A percentile compares a stretch with the other conserved stretches of the same genome.
Evolutionary conservation across 75 land plant species (phyloP).

Genomic region (Pinus albicaulis): DNA sequence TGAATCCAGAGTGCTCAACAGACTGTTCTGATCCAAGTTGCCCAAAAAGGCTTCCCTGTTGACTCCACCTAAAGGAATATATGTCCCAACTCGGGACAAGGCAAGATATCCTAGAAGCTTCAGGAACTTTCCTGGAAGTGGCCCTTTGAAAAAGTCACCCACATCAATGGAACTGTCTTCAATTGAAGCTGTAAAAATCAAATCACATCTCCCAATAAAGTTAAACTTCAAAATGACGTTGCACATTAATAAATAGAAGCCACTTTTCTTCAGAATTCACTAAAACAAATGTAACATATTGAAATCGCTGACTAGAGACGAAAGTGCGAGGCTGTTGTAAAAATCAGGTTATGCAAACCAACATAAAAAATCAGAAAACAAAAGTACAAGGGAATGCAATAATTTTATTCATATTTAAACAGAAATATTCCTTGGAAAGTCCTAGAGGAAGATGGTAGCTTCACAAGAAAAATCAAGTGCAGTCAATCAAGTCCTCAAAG

Average conservation of each 20-base stretch:
- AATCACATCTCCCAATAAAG: slow-evolving; percentile 2
- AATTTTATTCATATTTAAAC: no score
- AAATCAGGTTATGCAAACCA: background rate
- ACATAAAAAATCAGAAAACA: background rate
- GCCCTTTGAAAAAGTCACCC: slow-evolving; percentile 98
- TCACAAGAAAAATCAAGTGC: no score
- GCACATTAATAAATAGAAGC: background rate
- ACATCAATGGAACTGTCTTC: slow-evolving; percentile 96
- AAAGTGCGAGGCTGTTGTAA: background rate
- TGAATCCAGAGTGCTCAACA: slow-evolving; percentile 93
- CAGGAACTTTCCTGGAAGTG: slow-evolving; percentile 92
- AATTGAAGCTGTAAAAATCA: slow-evolving; percentile 75
- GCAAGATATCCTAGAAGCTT: slow-evolving; percentile 82
- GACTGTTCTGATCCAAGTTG: slow-evolving; percentile 87
- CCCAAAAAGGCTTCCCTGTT: slow-evolving; percentile 91
- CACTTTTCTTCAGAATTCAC: background rate
- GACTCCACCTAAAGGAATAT: slow-evolving; percentile 96
- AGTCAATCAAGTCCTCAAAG: no score
- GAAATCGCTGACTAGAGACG: background rate
- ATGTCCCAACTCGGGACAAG: slow-evolving; percentile 89
- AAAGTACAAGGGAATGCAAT: background rate
- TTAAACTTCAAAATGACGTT: background rate
- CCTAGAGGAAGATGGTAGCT: no score
- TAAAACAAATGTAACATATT: background rate
- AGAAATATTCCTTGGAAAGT: no score